phyloP scores from a whole-genome alignment of 2,329 filamentous ascomycete genomes.

The Phialocephala subalpina region DNA sequence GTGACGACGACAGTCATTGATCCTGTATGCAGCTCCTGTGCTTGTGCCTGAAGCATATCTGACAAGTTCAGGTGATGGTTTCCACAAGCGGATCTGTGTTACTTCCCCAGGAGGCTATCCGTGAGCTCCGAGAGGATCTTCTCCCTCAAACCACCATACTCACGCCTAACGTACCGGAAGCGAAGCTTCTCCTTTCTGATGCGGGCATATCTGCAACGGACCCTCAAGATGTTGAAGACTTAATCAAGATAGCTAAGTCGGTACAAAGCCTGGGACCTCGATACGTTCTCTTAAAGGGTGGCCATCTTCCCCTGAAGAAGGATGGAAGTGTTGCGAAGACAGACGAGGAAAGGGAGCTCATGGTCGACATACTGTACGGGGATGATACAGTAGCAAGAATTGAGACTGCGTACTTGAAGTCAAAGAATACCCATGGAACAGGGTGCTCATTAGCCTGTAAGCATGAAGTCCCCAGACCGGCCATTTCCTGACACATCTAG shows the following conservation, averaged over 20 bases:
- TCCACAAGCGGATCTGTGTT: conserved; percentile 80
- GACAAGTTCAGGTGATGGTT: conserved; percentile 79
- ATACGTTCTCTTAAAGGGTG: conserved; percentile 89
- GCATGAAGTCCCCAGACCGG: conserved; percentile 41
- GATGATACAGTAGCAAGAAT: conserved; percentile 65
- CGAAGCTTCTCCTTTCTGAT: conserved; percentile 67
- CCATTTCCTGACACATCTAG: conserved; percentile 42
- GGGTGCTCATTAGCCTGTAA: conserved; percentile 91
- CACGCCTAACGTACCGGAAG: conserved; percentile 83
- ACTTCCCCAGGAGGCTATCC: conserved; percentile 70
- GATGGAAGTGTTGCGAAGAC: conserved; percentile 65
- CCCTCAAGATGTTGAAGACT: conserved; percentile 66
- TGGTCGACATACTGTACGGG: conserved; percentile 82
- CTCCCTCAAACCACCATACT: conserved; percentile 73
- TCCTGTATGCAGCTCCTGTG: conserved; percentile 61
- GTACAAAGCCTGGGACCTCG: conserved; percentile 75
- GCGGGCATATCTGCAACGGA: conserved; percentile 51
- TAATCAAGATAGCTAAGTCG: conserved; percentile 72
- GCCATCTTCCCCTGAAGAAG: conserved; percentile 80
- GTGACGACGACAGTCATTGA: conserved; percentile 73
- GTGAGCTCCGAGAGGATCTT: conserved; percentile 64
- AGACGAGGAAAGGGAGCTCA: conserved; percentile 66
- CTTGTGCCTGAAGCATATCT: conserved; percentile 15
- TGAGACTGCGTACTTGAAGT: conserved; percentile 74
- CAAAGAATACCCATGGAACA: conserved; percentile 90